Base-by-base conservation (phyloP, 2,329 filamentous ascomycete genomes). In the Verticillium dahliae region DNA sequence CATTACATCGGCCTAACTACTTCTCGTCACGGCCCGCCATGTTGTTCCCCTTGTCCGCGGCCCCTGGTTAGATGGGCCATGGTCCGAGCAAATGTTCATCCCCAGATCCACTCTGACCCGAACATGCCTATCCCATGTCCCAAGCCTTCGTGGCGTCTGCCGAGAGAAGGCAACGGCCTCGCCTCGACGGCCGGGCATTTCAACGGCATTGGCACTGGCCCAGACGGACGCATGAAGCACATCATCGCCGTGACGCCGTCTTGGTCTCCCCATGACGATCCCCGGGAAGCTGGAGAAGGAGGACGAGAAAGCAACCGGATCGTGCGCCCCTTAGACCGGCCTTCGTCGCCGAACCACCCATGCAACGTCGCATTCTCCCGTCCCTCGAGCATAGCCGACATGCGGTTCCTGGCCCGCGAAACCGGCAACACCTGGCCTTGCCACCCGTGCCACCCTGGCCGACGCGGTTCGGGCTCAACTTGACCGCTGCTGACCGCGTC, bases 391-490 rank as follows among this genome's bases (percentile, higher is more conserved):
- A 58, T 58, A 58, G 57, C 57, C 57, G 57, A 33, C 13, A 58
- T 41, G 38, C 57, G 57, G 57, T 50, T 58, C 57, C 45, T 58
- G 57, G 57, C 57, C 57, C 57, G 57, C 38, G 3, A 39, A 58
- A 58, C 57, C 57, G 38, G 38, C 37, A 39, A 58, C 55, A 37
- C 55, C 55, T 57, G 55, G 33, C 7, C 34, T 37, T 13, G 55
- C 18, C 11, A 22, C 55, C 37, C 27, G n/a, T 41, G 37, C 57
- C 57, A 39, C 34, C 45, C 45, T 50, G 45, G 45, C 18, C 45
- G 18, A 50, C 45, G 45, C 45, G 45, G n/a, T 22, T 50, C 18
- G 45, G 45, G 9, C n/a, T 7, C 9, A 11, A 9, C 31, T 57
- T 13, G 55, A 38, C 6, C 15, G 22, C n/a, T 13, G 54, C 14